These are phyloP conservation scores for Oleoguttula mirabilis DNA, from an alignment of 495 filamentous ascomycete genomes.

Conservation along the genomic window DNA sequence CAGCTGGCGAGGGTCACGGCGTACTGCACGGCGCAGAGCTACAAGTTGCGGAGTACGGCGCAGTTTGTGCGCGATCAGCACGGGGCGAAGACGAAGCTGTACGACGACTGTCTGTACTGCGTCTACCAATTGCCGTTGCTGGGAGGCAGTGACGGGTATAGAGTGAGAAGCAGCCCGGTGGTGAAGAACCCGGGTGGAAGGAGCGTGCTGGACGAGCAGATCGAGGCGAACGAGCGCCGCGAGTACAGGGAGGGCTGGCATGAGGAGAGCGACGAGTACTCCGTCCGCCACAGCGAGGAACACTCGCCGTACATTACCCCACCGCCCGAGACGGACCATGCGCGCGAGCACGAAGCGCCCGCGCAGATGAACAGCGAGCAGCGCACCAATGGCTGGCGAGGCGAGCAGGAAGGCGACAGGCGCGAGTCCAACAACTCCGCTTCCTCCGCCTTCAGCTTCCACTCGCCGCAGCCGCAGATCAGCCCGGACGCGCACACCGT, in stretches of 20 bases:
- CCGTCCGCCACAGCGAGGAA: constrained; percentile 6
- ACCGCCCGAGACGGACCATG: not conserved
- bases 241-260: constrained; percentile 87
- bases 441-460: constrained; percentile 5
- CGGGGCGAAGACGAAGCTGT: constrained; percentile 92
- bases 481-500: constrained; percentile 51
- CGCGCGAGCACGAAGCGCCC: not conserved
- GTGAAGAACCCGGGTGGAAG: constrained; percentile 88
- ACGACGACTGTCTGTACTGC: constrained; percentile 93
- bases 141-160: constrained; percentile 71
- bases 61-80: constrained; percentile 81
- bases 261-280: constrained; percentile 35
- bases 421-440: constrained; percentile 6
- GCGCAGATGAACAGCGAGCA: not conserved
- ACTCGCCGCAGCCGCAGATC: constrained; percentile 15
- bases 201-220: constrained; percentile 85
- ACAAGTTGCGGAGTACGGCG: constrained; percentile 72
- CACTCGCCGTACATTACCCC: not conserved
- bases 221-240: constrained; percentile 80
- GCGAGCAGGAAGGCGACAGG: constrained; percentile 5
- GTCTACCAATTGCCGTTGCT: constrained; percentile 89
- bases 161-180: constrained; percentile 77
- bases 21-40: constrained; percentile 91
- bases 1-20: constrained; percentile 84
- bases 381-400: not conserved